These are phyloP conservation scores for Umbilicus rupestris DNA, from an alignment of 164 flowering plant genomes.

Conservation along the genomic window DNA sequence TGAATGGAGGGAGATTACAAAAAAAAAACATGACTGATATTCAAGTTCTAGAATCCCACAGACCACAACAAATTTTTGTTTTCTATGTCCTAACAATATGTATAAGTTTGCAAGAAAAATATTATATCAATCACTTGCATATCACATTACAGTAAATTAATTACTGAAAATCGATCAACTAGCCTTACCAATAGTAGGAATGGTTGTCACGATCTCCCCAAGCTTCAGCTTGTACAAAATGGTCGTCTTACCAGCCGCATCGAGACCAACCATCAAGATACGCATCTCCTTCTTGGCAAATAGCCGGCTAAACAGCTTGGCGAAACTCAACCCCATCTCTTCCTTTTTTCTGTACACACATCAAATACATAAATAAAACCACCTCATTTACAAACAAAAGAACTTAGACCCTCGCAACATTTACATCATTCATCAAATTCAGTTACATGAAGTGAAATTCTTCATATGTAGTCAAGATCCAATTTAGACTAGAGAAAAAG, in stretches of 20 bases:
- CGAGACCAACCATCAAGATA: conserved; percentile 95
- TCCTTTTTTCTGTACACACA: conserved; percentile 16
- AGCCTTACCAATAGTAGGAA: conserved; percentile 85
- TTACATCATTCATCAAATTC: neutral
- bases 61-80: too few species aligned
- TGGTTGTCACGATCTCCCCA: conserved; percentile 91
- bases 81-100: too few species aligned
- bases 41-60: too few species aligned
- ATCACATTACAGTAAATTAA: neutral
- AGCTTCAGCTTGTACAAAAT: conserved; percentile 94
- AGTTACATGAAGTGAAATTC: neutral
- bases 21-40: too few species aligned
- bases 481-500: too few species aligned
- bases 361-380: neutral
- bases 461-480: too few species aligned
- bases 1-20: too few species aligned
- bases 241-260: conserved; percentile 98
- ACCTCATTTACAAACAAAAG: neutral
- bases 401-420: neutral
- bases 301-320: conserved; percentile 87
- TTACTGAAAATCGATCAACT: too few species aligned
- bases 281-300: conserved; percentile 97
- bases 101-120: too few species aligned
- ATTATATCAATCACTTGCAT: neutral
- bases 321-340: conserved; percentile 80